These are phyloP conservation scores for Metschnikowia peoriensis DNA, from an alignment of 805 yeast genomes.

Conservation along the genomic window DNA sequence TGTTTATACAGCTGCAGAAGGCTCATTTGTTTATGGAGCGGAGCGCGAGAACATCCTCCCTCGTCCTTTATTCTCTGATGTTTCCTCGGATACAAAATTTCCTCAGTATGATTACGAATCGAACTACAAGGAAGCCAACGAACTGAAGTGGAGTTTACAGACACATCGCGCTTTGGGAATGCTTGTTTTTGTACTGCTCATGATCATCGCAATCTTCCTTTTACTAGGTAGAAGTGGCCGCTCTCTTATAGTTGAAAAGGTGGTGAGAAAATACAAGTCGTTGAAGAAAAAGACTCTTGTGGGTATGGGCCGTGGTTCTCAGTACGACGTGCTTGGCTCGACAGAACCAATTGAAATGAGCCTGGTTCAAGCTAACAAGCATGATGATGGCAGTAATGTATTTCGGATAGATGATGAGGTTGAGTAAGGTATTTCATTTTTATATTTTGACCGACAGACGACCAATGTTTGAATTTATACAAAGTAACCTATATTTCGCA, in stretches of 20 bases:
- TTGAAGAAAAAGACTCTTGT: neutral
- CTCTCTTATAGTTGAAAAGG: constrained; percentile 1
- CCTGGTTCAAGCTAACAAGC: constrained; percentile 1
- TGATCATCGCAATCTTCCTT: constrained; percentile 27
- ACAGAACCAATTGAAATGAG: constrained; percentile 11
- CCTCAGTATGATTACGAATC: constrained; percentile 32
- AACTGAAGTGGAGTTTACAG: constrained; percentile 43
- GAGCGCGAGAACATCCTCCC: constrained; percentile 40
- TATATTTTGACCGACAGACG: too few species aligned
- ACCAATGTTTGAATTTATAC: too few species aligned
- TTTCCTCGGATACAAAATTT: constrained; percentile 17
- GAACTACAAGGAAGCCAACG: constrained; percentile 25
- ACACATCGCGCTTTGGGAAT: constrained; percentile 44
- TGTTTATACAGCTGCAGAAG: constrained; percentile 47
- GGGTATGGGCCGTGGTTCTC: neutral
- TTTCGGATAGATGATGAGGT: constrained; percentile 5
- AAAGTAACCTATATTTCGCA: too few species aligned
- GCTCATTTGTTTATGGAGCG: constrained; percentile 51
- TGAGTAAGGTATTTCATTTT: too few species aligned
- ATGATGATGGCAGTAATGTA: neutral
- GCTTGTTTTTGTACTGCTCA: constrained; percentile 26
- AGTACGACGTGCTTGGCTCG: neutral
- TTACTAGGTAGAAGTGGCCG: constrained; percentile 33
- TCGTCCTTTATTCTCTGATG: constrained; percentile 42
- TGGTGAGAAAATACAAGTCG: neutral